Evolutionary conservation across 2,329 filamentous ascomycete genomes (phyloP), one percentile per base, ranked within the genome.

Genomic region (Alternaria novae-zelandiae): DNA sequence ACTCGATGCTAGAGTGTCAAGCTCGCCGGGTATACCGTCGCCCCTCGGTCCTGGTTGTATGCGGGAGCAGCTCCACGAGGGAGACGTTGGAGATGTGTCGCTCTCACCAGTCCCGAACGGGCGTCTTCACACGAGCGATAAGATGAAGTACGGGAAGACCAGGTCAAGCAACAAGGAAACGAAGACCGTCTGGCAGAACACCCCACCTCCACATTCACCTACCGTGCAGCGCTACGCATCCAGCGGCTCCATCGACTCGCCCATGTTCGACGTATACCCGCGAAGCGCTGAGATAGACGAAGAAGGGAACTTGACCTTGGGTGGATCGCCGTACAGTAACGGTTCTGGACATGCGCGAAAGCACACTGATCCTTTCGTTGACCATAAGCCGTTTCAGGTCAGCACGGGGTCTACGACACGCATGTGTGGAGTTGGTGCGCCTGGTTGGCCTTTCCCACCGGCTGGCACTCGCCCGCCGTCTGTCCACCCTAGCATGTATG

Each of bases 291-390:
- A 54, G 12, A n/a, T 36, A 9, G 21, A 32, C 9, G 23, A 13
- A 4, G 12, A 46, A 21, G 43, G 36, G 8, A 28, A 44, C 12
- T 17, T 54, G 12, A 12, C 45, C 3, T 23, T 28, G 9, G 49
- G 21, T 15, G n/a, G 44, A 1, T 21, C 25, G 9, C n/a, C 30
- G 15, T 50, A 17, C 15, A 51, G 45, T 11, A 32, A 20, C 20
- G 51, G 36, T 5, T 12, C 45, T 41, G 57, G 57, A 17, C 61
- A 62, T 32, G 21, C 30, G 5, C 25, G 64, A 2, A 59, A 59
- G 44, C 23, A 54, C 21, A 60, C 64, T 8, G 64, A 67, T 55
- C 64, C 64, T 7, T 67, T 67, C 10, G 30, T 59, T 1, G 55
- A 60, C 9, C 8, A 36, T 17, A 23, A 32, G 6, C 13, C 30